Evolutionary conservation across 169 alveolate genomes (phyloP).

Genomic region (Eimeria praecox): DNA sequence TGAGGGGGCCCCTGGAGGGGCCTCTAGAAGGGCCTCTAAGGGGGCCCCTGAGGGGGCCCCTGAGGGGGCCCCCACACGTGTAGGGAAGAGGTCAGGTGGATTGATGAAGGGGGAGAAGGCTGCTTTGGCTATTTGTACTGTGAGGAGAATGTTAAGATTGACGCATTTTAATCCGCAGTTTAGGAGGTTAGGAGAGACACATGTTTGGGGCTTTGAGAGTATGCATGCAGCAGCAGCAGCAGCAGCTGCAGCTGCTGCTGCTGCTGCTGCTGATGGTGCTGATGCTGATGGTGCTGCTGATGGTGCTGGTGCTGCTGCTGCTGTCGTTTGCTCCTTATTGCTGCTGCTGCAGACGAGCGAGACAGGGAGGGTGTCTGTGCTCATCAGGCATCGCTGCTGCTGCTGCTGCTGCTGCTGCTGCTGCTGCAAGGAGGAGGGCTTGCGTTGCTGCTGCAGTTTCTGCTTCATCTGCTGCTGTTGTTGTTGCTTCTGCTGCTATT

Average conservation of each 20-base stretch:
- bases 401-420: neutral
- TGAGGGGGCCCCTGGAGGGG: too few relatives aligned
- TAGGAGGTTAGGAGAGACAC: neutral
- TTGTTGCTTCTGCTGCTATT: neutral
- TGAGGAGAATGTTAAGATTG: neutral
- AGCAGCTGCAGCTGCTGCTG: too few relatives aligned
- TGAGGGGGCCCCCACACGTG: neutral
- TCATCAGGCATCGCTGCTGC: too few relatives aligned
- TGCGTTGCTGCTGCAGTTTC: too few relatives aligned
- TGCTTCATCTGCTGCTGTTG: neutral
- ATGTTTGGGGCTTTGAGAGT: neutral
- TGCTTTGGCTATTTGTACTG: neutral
- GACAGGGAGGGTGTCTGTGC: too few relatives aligned
- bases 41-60: neutral
- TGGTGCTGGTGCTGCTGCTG: too few relatives aligned
- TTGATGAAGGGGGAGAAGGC: neutral
- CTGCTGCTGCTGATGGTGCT: too few relatives aligned
- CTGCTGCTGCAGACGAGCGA: neutral
- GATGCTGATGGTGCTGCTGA: too few relatives aligned
- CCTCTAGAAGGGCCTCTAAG: too few relatives aligned
- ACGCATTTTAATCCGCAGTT: constrained; percentile 1
- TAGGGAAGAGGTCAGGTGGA: neutral
- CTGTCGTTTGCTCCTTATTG: too few relatives aligned
- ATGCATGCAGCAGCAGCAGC: too few relatives aligned
- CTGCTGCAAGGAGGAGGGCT: too few relatives aligned